Base-by-base conservation (phyloP, 805 yeast species). In the Kodamaea lidongshanica region DNA sequence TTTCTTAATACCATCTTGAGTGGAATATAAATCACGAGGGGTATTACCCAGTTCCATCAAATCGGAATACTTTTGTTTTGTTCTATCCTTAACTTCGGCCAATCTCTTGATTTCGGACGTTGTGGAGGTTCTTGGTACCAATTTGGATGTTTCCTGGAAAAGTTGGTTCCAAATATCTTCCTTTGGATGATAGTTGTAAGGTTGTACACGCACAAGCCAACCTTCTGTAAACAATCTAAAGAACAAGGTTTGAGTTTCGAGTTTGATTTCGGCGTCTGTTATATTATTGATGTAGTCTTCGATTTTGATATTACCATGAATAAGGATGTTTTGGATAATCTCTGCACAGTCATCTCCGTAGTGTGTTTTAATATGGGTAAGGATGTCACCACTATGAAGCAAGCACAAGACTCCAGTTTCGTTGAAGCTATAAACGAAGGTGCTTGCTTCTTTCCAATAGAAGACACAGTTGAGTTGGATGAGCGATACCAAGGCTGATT, bases 391-490 rank as follows among this genome's bases (percentile, higher is more conserved):
- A 6, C 87, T 65, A 54, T 87, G 84, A 11, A 87, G 53, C 31
- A 86, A 60, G 33, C 71, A 54, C 39, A 75, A 64, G 12, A 77
- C 55, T 5, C 94, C 94, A 19, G 65, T 66, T 38, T 79, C 79
- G 45, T 78, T 70, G 37, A 76, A 71, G 17, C 62, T 62, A 52
- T 87, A 86, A 44, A 58, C 70, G 1, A 70, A 62, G 10, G 51
- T 39, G 27, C 41, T 48, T 2, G 34, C 39, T 16, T 75, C 81
- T 11, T 57, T 58, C 75, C 87, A 77, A 46, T 75, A 75, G 14
- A 69, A 69, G 7, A 84, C 77, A 52, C 94, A 81, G 36, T 82
- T 74, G 39, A 85, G 62, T 54, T 89, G 96, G 23, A 88, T 66
- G 45, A 89, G 59, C 6, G 88, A 72, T 4, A 84, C 94, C 24